Evolutionary conservation across 148 eudicot species (phyloP), one percentile per base, ranked within the genome.

Genomic region (Persicaria maculosa): DNA sequence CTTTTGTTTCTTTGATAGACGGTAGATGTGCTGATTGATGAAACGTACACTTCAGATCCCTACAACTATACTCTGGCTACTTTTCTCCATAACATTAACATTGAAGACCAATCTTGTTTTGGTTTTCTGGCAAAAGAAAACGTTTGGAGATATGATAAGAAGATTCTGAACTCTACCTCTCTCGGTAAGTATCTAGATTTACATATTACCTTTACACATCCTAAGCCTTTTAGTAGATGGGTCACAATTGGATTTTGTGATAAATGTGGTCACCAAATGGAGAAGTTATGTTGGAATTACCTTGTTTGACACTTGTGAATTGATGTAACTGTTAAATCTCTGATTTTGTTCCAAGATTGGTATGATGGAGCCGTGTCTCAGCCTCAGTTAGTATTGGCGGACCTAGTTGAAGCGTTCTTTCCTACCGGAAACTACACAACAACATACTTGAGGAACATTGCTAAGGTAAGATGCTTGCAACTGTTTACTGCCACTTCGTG

Each of bases 101-200:
- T 92, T 12, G 89, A 92, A 4, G 96, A 95, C 75, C 86, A 84
- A 57, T 85, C 92, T 58, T 95, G 93, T 78, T 89, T 90, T 71
- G 83, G 82, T 75, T 95, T 92, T 74, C 74, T 92, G 75, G 73
- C 92, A 44, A 85, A 82, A 44, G 83, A 90, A 80, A 90, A 89
- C 82, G 59, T 95, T 44, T 95, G 99, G 99, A 89, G 99, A 86
- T 90, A 87, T 72, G 97, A 95, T 74, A 95, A 95, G 79, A 81
- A 86, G 69, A 69, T 89, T 22, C 85, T 79, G 54, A 86, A 84
- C 74, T 80, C 84, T 40, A 72, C 81, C 25, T 73, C 84, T 77
- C 92, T 90, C 19, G 99, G 99, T 95, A 79, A 86, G 85, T 47
- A 7, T 48, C 55, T 20, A 55, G 68, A 4, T 75, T 77, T 48